These are phyloP conservation scores for Dactylellina leptospora DNA, from an alignment of 2,329 filamentous ascomycete species.

Conservation along the genomic window DNA sequence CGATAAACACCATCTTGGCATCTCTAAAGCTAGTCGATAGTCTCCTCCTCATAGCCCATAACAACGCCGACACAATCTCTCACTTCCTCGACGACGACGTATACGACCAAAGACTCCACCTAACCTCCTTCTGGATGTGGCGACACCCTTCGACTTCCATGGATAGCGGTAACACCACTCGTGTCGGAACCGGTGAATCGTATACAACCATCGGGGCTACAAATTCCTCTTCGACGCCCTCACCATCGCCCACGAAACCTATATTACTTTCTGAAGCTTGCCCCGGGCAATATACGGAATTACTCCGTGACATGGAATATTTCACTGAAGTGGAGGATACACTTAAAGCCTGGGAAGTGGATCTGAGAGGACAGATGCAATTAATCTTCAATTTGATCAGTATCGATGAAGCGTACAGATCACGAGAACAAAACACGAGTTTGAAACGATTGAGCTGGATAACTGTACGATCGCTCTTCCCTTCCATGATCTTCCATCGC, in stretches of 20 bases:
- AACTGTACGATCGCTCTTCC: constrained; percentile 40
- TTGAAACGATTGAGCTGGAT: constrained; percentile 55
- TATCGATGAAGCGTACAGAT: constrained; percentile 55
- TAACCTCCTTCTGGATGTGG: constrained; percentile 47
- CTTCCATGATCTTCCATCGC: neutral
- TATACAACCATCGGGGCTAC: neutral
- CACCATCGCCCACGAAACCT: neutral
- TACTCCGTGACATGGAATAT: constrained; percentile 40
- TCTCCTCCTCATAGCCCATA: constrained; percentile 41
- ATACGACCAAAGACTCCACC: constrained; percentile 33
- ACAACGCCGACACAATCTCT: constrained; percentile 44
- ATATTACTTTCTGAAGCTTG: constrained; percentile 21
- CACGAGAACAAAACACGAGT: constrained; percentile 54
- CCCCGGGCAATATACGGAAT: constrained; percentile 24
- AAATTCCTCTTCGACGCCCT: neutral
- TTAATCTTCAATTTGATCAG: constrained; percentile 55
- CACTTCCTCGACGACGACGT: constrained; percentile 43
- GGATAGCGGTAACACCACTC: neutral
- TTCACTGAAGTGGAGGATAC: constrained; percentile 31
- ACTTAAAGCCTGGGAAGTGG: constrained; percentile 37
- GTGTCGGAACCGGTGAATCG: neutral
- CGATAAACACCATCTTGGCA: constrained; percentile 50
- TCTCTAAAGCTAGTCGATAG: constrained; percentile 48
- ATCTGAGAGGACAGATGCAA: constrained; percentile 46
- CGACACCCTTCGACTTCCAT: neutral